Base-by-base conservation (phyloP, 805 yeast species). In the Kodamaea leandrae region DNA sequence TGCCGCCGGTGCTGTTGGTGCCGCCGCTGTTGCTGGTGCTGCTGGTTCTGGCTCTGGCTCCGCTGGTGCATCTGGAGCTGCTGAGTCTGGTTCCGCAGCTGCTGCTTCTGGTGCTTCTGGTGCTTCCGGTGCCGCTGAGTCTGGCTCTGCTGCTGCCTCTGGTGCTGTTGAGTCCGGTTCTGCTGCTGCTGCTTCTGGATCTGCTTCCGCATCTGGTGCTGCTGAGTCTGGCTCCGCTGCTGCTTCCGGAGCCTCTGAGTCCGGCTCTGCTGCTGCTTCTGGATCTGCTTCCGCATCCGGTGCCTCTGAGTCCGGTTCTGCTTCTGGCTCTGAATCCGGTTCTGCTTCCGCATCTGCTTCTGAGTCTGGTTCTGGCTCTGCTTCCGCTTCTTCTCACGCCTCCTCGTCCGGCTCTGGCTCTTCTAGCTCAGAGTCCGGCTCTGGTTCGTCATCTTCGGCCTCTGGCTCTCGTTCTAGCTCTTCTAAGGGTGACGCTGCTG, bases 321-420 rank as follows among this genome's bases (percentile, higher is more conserved):
- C 24, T 3, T 42, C 52, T 24, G 34, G 42, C 17, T 25, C 49
- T 23, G 29, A 46, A 14, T 32, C 50, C 13, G 42, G 49, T 17
- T 35, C 51, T 23, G 41, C 47, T 20, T 34, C 54, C 8, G 48
- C 47, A 28, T 43, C 53, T 21, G 39, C 16, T 36, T 25, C 39
- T 6, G 15, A 19, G 13, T 25, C 32, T 25, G 39, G 17, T 6
- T 25, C 39, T n/a, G 39, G 20, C 13, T 36, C n/a, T n/a, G n/a
- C n/a, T n/a, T n/a, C n/a, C n/a, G n/a, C n/a, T n/a, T n/a, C n/a
- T n/a, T n/a, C n/a, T 32, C n/a, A n/a, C n/a, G 38, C 13, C 7
- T 36, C 38, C 18, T n/a, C 12, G n/a, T 36, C 38, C 25, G 38
- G 21, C 3, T 14, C 39, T 26, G 14, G 32, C 12, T 8, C 25